These are phyloP conservation scores for Noccaea caerulescens DNA, from an alignment of 345 rosid genomes.

Conservation along the genomic window DNA sequence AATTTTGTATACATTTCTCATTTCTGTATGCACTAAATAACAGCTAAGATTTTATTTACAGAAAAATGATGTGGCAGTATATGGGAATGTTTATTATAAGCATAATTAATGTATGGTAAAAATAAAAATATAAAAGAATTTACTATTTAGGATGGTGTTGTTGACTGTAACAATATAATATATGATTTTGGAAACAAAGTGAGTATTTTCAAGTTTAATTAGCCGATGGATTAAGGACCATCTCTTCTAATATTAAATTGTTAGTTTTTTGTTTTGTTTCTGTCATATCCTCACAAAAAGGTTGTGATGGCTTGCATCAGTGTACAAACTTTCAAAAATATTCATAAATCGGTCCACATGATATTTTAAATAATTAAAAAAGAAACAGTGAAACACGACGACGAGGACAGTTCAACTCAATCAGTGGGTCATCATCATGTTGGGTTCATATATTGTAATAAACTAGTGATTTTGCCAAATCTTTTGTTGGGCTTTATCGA, in stretches of 20 bases:
- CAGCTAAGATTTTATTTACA: background rate
- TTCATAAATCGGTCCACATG: constrained; percentile 30
- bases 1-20: background rate
- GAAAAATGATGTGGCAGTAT: background rate
- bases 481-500: constrained; percentile 22
- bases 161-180: background rate
- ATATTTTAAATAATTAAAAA: background rate
- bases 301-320: constrained; percentile 39
- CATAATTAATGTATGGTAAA: background rate
- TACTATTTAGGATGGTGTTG: constrained; percentile 17
- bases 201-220: constrained; percentile 1
- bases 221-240: background rate
- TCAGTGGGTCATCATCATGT: constrained; percentile 43
- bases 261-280: background rate
- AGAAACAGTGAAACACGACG: background rate
- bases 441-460: constrained; percentile 31
- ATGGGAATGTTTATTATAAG: background rate
- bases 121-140: background rate
- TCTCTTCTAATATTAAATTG: background rate
- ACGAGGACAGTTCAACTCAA: constrained; percentile 36
- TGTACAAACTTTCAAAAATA: constrained; percentile 28
- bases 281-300: constrained; percentile 23
- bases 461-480: constrained; percentile 30
- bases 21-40: background rate
- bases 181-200: background rate